These are phyloP conservation scores for Aspergillus fructus DNA, from an alignment of 2,329 filamentous ascomycete species.

Conservation along the genomic window DNA sequence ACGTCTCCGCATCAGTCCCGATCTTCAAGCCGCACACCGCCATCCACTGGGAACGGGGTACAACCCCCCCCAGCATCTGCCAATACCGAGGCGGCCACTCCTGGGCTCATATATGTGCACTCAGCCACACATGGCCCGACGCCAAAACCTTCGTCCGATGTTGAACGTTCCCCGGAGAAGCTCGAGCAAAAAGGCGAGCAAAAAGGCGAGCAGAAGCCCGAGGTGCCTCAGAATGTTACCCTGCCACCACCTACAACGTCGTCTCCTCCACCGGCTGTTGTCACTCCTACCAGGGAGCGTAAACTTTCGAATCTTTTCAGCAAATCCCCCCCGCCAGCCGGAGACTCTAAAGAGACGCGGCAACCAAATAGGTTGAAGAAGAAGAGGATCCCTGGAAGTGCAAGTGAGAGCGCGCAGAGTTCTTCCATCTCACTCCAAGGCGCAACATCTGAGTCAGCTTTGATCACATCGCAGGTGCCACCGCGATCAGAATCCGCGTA, in stretches of 20 bases:
- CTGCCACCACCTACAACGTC: constrained; percentile 44
- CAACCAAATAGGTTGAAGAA: constrained; percentile 91
- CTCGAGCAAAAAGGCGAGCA: neutral
- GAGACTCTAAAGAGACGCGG: constrained; percentile 59
- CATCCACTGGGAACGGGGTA: constrained; percentile 4
- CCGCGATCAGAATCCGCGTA: constrained; percentile 27
- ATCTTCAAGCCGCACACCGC: constrained; percentile 27
- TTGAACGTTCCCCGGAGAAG: constrained; percentile 1
- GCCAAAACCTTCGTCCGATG: constrained; percentile 22
- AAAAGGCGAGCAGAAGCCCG: neutral
- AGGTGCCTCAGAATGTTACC: constrained; percentile 39
- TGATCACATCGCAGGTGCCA: constrained; percentile 28
- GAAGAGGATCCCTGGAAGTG: constrained; percentile 72
- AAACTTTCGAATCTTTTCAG: constrained; percentile 68
- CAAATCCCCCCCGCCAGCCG: constrained; percentile 63
- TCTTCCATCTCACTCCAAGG: constrained; percentile 74
- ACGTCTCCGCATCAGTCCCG: constrained; percentile 31
- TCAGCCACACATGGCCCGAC: constrained; percentile 35
- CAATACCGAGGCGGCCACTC: neutral
- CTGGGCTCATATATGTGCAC: constrained; percentile 28
- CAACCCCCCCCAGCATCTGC: constrained; percentile 1
- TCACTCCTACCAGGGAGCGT: constrained; percentile 65
- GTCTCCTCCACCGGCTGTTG: constrained; percentile 39
- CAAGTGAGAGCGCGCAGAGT: constrained; percentile 85
- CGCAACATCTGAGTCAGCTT: constrained; percentile 42